Evolutionary conservation across 257 asterid genomes (phyloP), one percentile per base, ranked within the genome.

Genomic region (Cordia subcordata): DNA sequence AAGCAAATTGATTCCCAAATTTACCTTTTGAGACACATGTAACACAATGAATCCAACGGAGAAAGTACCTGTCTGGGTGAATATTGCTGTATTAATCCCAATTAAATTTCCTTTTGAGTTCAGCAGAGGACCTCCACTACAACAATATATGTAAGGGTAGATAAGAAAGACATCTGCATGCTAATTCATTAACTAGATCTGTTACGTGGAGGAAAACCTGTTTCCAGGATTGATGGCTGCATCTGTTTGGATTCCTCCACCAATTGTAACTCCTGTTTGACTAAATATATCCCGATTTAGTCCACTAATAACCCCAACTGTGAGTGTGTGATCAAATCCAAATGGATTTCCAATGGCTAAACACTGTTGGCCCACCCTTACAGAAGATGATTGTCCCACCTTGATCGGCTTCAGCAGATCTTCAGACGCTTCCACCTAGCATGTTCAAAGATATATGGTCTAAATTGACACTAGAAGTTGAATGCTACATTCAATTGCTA

Each of bases 201-300:
- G 59, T 18, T 57, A 32, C 58, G 19, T 53, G 15, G 35, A 53
- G 39, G 14, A 55, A 60, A 27, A 91, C 98, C 98, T 91, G 88
- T 92, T 92, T 66, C 99, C 99, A 51, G 99, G 99, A 72, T 92
- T 92, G 70, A 92, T 92, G 60, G 99, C 93, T 61, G 99, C 99
- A 74, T 92, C 99, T 53, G 99, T 92, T 77, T 92, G 99, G 60
- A 92, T 82, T 50, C 99, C 96, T 57, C 96, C 99, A 56, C 96
- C 93, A 35, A 92, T 86, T 5, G 99, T 92, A 57, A 92, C 96
- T 64, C 99, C 96, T 58, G 96, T 70, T 84, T 86, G 94, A 78
- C 96, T 88, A 66, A 79, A 82, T 68, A 92, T 92, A 75, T 92
- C 99, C 72, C 99, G 82, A 75, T 92, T 83, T 33, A 92, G 78